Percentiles rank a stretch among this genome's conserved stretches.
phyloP scores from a whole-genome alignment of 129 eudicot species.

The Helianthus annuus region HanXRQr2.0-SUNRISE NC_035435.2:149307668-149308167 shows the following conservation, averaged over 20 bases:
- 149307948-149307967: conserved; percentile 60
- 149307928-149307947: conserved; percentile 59
- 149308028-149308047: neutral
- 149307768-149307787: too few species aligned
- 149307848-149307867: neutral
- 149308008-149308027: neutral
- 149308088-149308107: conserved; percentile 17
- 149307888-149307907: conserved; percentile 56
- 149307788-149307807: too few species aligned
- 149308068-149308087: conserved; percentile 37
- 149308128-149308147: conserved; percentile 24
- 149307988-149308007: neutral
- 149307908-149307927: conserved; percentile 41
- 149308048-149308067: conserved; percentile 42
- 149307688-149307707: too few species aligned
- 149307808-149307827: too few species aligned
- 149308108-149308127: conserved; percentile 17
- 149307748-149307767: too few species aligned
- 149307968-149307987: neutral
- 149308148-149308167: conserved; percentile 13
- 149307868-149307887: conserved; percentile 49
- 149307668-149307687: too few species aligned
- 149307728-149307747: too few species aligned
- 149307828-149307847: too few species aligned
- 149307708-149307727: too few species aligned